phyloP scores from a whole-genome alignment of 176 grass and related monocot species.

The Metroxylon sagu region DNA sequence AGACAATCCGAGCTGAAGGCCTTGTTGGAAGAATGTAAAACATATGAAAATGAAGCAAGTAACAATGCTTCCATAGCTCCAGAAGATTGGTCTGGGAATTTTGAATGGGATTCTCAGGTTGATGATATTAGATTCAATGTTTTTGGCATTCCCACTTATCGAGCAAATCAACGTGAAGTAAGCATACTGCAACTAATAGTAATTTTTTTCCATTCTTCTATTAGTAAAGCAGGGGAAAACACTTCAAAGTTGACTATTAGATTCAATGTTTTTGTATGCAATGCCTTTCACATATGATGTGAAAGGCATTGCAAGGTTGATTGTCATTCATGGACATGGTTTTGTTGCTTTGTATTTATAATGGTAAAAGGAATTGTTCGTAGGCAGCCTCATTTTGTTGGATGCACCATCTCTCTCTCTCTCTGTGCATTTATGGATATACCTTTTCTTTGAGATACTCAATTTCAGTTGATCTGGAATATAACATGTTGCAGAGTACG shows the following conservation, averaged over 20 bases:
- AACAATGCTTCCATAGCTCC: conserved; percentile 15
- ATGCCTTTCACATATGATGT: too few relatives aligned
- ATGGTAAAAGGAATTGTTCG: too few relatives aligned
- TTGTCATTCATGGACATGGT: too few relatives aligned
- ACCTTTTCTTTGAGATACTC: too few relatives aligned
- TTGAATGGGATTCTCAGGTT: conserved; percentile 66
- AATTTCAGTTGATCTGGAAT: too few relatives aligned
- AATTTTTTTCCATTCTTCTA: not conserved
- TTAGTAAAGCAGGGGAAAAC: not conserved
- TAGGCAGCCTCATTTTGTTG: too few relatives aligned
- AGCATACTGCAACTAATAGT: conserved; percentile 4
- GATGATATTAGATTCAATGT: conserved; percentile 74
- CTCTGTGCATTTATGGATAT: too few relatives aligned
- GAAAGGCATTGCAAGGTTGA: too few relatives aligned
- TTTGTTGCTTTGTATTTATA: too few relatives aligned
- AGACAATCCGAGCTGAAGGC: conserved; percentile 60
- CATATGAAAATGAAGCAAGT: conserved; percentile 19
- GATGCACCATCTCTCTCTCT: too few relatives aligned
- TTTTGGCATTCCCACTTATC: conserved; percentile 71
- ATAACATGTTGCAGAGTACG: too few relatives aligned
- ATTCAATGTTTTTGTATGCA: too few relatives aligned
- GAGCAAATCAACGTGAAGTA: conserved; percentile 89
- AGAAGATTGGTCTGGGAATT: conserved; percentile 63
- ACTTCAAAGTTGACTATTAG: not conserved
- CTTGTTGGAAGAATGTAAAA: conserved; percentile 52